Conservation (phyloP, 345 rosid genomes). For the Citrus australasica region DNA sequence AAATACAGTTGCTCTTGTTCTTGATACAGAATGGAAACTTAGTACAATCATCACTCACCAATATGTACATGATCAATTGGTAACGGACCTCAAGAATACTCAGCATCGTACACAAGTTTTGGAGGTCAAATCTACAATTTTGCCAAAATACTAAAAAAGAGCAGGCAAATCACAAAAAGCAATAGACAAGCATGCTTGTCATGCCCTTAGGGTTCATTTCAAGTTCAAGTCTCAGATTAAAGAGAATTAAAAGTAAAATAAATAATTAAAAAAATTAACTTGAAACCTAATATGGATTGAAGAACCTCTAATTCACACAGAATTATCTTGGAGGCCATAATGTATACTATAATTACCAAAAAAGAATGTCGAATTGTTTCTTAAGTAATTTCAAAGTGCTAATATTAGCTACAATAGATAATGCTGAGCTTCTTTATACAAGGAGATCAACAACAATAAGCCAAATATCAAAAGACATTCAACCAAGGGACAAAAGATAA, state of each 20-base stretch:
- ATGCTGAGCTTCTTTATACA: neutral
- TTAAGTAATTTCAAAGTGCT: neutral
- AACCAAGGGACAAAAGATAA: neutral
- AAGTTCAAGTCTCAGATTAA: neutral
- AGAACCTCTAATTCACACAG: neutral
- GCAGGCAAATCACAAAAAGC: neutral
- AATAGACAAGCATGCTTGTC: neutral
- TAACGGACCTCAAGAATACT: neutral
- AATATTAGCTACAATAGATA: neutral
- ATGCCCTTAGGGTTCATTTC: neutral
- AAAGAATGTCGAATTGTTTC: neutral
- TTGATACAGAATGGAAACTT: neutral
- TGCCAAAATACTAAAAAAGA: neutral
- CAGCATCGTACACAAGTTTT: neutral
- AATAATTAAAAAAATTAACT: neutral
- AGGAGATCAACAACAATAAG: neutral
- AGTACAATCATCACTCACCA: neutral
- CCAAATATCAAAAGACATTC: neutral
- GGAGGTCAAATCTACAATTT: neutral
- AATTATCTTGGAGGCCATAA: neutral
- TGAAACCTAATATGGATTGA: neutral
- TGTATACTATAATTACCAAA: neutral
- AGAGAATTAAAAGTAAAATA: no score
- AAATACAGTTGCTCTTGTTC: neutral
- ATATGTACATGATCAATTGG: neutral